Evolutionary conservation across 2,329 filamentous ascomycete genomes (phyloP), one percentile per base, ranked within the genome.

Genomic region (Ascomycota sp.): DNA sequence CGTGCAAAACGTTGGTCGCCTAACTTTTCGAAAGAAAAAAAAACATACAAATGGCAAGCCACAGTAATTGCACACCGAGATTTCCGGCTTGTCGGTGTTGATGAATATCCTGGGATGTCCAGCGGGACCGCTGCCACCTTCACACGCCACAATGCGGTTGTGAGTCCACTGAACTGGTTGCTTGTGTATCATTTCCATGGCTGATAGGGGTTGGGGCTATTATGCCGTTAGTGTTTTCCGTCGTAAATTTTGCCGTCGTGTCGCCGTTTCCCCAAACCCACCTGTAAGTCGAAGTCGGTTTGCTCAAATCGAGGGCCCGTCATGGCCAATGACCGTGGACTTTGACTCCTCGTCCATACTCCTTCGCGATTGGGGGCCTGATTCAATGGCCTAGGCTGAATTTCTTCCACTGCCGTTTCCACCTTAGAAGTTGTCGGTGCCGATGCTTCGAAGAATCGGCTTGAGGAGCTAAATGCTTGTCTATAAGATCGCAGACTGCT

Each of bases 51-150:
- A 98, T 46, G 89, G 89, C 43, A 89, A 54, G 35, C 89, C 89
- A 53, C 89, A 98, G 63, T 98, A 98, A 49, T 68, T 76, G 65
- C 89, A 98, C 52, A 64, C 64, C 56, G 72, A 71, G 47, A 98
- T 92, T 63, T 95, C 75, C 30, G 89, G 80, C 66, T 93, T 95
- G 59, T 98, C 89, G 43, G 79, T 76, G 60, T 98, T 98, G 69
- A 98, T 98, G 55, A 83, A 98, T 58, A 98, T 77, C 49, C 72
- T 71, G 33, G 89, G 89, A 56, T 98, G 89, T 30, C 89, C 89
- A 36, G 80, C 62, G 26, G 84, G 76, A 31, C 86, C 89, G 44
- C 84, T 84, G 38, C 86, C 89, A 37, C 89, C 89, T 48, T 95
- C 84, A 53, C 89, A 98, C 31, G 74, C 73, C 34, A 91, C 86